phyloP scores from a whole-genome alignment of 2,329 filamentous ascomycete genomes.

The Ophiocordyceps robertsii region DNA sequence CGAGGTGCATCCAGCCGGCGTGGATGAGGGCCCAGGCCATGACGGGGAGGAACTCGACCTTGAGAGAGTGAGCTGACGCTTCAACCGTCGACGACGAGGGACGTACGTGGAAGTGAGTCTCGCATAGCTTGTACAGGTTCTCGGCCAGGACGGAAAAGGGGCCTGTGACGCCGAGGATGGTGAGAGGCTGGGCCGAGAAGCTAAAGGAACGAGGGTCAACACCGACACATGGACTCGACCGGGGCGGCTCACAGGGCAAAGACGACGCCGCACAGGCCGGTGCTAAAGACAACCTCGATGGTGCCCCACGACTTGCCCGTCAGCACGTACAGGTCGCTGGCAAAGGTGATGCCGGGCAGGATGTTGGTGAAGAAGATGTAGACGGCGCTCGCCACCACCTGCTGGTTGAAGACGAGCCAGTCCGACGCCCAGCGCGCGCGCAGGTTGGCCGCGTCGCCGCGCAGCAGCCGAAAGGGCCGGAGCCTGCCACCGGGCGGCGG shows the following conservation, averaged over 20 bases:
- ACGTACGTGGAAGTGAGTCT: slow-evolving; percentile 36
- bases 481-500: slow-evolving; percentile 25
- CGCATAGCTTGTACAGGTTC: slow-evolving; percentile 48
- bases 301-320: slow-evolving; percentile 52
- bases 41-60: slow-evolving; percentile 49
- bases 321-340: slow-evolving; percentile 47
- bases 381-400: slow-evolving; percentile 48
- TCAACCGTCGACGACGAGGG: neutral
- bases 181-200: slow-evolving; percentile 47
- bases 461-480: slow-evolving; percentile 37
- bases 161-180: slow-evolving; percentile 51
- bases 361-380: slow-evolving; percentile 57
- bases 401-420: slow-evolving; percentile 48
- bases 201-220: slow-evolving; percentile 8
- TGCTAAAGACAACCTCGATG: slow-evolving; percentile 54
- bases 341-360: slow-evolving; percentile 53
- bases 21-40: slow-evolving; percentile 58
- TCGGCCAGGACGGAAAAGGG: slow-evolving; percentile 55
- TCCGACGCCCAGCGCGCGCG: slow-evolving; percentile 34
- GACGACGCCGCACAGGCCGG: slow-evolving; percentile 48
- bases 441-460: slow-evolving; percentile 32
- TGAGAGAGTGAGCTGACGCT: neutral
- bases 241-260: slow-evolving; percentile 37
- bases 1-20: slow-evolving; percentile 49
- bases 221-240: neutral